Base-by-base conservation (phyloP, 306 rosid genomes). In the Betula pendula region DNA sequence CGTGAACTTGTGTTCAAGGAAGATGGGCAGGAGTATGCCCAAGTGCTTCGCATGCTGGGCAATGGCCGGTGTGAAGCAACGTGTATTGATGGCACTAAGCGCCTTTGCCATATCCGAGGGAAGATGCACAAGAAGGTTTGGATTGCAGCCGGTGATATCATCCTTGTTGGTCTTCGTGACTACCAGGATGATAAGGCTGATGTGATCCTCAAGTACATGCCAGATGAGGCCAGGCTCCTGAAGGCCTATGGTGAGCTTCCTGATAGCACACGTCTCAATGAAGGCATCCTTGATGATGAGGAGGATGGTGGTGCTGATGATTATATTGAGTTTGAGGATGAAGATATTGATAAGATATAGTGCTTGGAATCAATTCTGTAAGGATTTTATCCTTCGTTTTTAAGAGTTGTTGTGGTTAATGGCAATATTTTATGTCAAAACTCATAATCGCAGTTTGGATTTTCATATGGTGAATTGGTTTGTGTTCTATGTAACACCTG, bases 61-160 rank as follows among this genome's bases (percentile, higher is more conserved):
- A 85, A 85, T 15, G 86, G 89, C 45, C 81, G 83, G 7, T 82
- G 89, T 1, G 86, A 82, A 27, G 89, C 86, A 2, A 82, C 69
- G 79, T 85, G 86, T 77, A 82, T 85, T 50, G 86, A 82, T n/a
- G 60, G 74, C 24, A 80, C 84, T 40, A 85, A 85, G 77, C 72
- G 85, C 0, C 84, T 85, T 49, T 82, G 85, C 74, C 89, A 82
- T 75, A 82, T 85, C 62, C 67, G 85, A 16, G 89, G 87, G 6
- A 85, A 85, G 74, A 82, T 85, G 87, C 84, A 85, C 77, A 82
- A 82, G 82, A 85, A 85, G 79, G 89, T 85, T 33, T 82, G 89
- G 89, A 85, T 85, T 69, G 89, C 89, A 22, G 86, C 86, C 56
- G 86, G 86, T 29, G 86, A 82, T 73, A 85, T 82, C 80, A 82